These are phyloP conservation scores for Cladophialophora bantiana DNA, from an alignment of 2,329 filamentous ascomycete species.

Conservation along the genomic window DNA sequence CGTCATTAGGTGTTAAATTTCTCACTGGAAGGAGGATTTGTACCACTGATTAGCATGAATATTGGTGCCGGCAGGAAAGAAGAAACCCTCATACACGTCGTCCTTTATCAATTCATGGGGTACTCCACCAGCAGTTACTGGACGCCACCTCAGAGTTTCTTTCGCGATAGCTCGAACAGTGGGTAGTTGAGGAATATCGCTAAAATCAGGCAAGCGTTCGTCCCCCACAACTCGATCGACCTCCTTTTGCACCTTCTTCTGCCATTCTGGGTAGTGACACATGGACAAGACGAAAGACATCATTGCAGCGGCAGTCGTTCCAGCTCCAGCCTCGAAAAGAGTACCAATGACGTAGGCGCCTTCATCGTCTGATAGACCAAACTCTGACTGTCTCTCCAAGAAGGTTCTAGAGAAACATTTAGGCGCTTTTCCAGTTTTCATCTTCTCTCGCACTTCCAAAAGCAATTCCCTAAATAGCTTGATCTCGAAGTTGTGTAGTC, in stretches of 20 bases:
- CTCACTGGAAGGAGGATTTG: neutral
- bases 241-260: slow-evolving; percentile 42
- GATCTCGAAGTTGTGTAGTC: slow-evolving; percentile 41
- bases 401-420: slow-evolving; percentile 45
- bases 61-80: slow-evolving; percentile 57
- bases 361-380: slow-evolving; percentile 33
- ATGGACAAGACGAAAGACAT: slow-evolving; percentile 44
- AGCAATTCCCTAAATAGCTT: slow-evolving; percentile 49
- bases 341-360: slow-evolving; percentile 53
- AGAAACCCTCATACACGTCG: slow-evolving; percentile 47
- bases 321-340: slow-evolving; percentile 43
- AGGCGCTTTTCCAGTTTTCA: slow-evolving; percentile 31
- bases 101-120: slow-evolving; percentile 35
- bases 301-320: slow-evolving; percentile 44
- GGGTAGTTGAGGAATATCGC: slow-evolving; percentile 46
- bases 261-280: slow-evolving; percentile 39
- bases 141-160: slow-evolving; percentile 55
- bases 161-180: slow-evolving; percentile 50
- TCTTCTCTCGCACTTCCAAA: slow-evolving; percentile 50
- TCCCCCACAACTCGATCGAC: slow-evolving; percentile 45
- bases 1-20: neutral
- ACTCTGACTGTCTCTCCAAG: slow-evolving; percentile 42
- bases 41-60: slow-evolving; percentile 53
- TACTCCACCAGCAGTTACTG: slow-evolving; percentile 36
- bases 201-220: slow-evolving; percentile 45